Base-by-base conservation (phyloP, 164 flowering plant genomes). In the Echeveria elegans region DNA sequence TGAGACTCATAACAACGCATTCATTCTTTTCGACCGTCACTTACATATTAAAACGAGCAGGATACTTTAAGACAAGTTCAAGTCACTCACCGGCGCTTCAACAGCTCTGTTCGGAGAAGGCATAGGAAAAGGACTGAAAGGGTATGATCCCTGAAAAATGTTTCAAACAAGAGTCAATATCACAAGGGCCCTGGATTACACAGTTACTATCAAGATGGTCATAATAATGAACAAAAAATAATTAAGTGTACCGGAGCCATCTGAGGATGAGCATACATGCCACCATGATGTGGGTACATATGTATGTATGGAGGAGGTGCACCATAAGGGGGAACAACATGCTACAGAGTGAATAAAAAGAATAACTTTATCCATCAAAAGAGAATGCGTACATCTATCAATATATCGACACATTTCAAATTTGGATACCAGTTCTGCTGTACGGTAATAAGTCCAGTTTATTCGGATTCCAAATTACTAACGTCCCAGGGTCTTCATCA, bases 291-390 rank as follows among this genome's bases (percentile, higher is more conserved):
- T 41, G 98, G 97, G 85, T 93, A 93, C 98, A 93, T 90, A 26
- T 94, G 88, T 71, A 93, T 87, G 75, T 93, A 93, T 63, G 98
- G 97, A 10, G 97, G 96, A 43, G 98, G 87, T 62, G 98, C 88
- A 50, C 96, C 97, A 83, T 90, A 93, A 2, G 98, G 98, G 74
- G 98, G 94, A 86, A 93, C 89, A 53, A 90, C 72, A 72, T 82
- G 98, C 98, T 93, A 87, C 78, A 83, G 8, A 70, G 9, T n/a
- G 30, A 66, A 68, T 23, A 56, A 56, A 28, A 56, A 28, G 3
- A n/a, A n/a, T 23, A 41, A 43, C 21, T 40, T 38, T 5, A 38
- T 1, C 8, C 41, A 29, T 31, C 40, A 62, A 16, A 24, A 58
- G 37, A 56, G 40, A 10, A 21, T 21, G 48, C 23, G 66, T 9